Conservation (phyloP, 2,329 filamentous ascomycete genomes). For the Colletotrichum magnum region DNA sequence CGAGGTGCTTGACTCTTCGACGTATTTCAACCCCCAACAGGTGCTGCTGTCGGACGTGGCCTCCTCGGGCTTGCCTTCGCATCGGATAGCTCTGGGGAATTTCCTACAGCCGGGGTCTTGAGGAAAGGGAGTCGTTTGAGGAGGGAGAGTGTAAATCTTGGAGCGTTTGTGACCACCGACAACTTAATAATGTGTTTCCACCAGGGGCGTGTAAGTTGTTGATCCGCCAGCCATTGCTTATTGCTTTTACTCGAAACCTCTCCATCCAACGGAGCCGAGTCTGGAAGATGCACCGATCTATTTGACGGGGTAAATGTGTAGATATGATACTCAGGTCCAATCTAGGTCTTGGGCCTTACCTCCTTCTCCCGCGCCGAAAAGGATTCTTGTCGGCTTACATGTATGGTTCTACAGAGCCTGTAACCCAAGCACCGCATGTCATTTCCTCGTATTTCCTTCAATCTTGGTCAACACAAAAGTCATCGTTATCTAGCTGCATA, state of each 20-base stretch:
- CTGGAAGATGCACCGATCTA: not conserved
- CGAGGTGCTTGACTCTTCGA: not conserved
- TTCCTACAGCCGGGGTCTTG: not conserved
- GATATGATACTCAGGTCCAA: too few species aligned
- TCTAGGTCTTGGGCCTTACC: too few species aligned
- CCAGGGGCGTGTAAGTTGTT: constrained; percentile 7
- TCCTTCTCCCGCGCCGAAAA: too few species aligned
- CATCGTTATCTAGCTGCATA: constrained; percentile 30
- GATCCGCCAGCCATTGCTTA: not conserved
- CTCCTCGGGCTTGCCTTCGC: constrained; percentile 3
- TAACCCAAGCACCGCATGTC: too few species aligned
- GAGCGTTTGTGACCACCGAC: not conserved
- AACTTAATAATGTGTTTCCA: constrained; percentile 7
- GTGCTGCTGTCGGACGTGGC: not conserved
- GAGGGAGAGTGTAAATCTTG: constrained; percentile 5
- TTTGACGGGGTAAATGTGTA: too few species aligned
- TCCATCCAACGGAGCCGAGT: not conserved
- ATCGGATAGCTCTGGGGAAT: constrained; percentile 6
- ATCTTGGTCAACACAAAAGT: not conserved
- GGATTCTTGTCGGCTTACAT: too few species aligned
- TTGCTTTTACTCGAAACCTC: not conserved
- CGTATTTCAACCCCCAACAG: constrained; percentile 1
- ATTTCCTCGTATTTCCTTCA: too few species aligned
- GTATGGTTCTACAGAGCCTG: not conserved
- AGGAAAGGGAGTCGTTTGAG: constrained; percentile 15